Evolutionary conservation across 2,329 filamentous ascomycete genomes (phyloP).

Genomic region (Pseudonectria buxi): DNA sequence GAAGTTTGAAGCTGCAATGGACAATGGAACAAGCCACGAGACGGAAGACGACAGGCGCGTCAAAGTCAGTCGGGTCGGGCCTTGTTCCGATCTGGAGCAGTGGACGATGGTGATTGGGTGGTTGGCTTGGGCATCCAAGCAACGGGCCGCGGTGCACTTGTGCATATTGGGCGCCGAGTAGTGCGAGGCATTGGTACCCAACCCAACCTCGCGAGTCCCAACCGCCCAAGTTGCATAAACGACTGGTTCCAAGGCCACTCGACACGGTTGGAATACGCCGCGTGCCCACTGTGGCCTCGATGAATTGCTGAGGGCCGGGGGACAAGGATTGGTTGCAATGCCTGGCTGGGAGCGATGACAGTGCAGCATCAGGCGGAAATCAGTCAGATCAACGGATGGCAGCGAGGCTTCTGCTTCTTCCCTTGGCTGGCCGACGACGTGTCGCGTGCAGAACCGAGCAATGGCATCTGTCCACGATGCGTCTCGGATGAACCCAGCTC

Average conservation of each 20-base stretch:
- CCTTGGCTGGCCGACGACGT: too few species aligned
- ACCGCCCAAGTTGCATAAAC: background rate
- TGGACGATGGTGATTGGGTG: conserved; percentile 17
- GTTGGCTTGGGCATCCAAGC: conserved; percentile 18
- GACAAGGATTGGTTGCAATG: conserved; percentile 8
- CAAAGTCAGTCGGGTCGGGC: too few species aligned
- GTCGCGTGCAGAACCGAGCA: conserved; percentile 13
- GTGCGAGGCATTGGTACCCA: conserved; percentile 34
- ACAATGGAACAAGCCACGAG: too few species aligned
- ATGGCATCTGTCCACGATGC: too few species aligned
- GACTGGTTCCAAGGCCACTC: conserved; percentile 15
- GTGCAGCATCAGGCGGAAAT: too few species aligned
- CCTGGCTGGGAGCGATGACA: conserved; percentile 4
- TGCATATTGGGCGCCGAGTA: conserved; percentile 28
- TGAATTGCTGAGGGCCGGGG: background rate
- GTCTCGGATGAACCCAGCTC: too few species aligned
- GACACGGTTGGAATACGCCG: conserved; percentile 19
- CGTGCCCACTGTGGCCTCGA: conserved; percentile 17
- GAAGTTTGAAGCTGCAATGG: too few species aligned
- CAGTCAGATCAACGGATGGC: too few species aligned
- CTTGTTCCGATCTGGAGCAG: conserved; percentile 3
- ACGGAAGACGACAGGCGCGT: too few species aligned
- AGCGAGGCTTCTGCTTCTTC: too few species aligned
- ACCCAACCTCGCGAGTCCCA: conserved; percentile 13
- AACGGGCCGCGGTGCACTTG: conserved; percentile 15